Percentiles rank a stretch among this genome's conserved stretches.
Evolutionary conservation across 2,329 filamentous ascomycete genomes (phyloP).

Genomic region (Ceratocystis papillata): DNA sequence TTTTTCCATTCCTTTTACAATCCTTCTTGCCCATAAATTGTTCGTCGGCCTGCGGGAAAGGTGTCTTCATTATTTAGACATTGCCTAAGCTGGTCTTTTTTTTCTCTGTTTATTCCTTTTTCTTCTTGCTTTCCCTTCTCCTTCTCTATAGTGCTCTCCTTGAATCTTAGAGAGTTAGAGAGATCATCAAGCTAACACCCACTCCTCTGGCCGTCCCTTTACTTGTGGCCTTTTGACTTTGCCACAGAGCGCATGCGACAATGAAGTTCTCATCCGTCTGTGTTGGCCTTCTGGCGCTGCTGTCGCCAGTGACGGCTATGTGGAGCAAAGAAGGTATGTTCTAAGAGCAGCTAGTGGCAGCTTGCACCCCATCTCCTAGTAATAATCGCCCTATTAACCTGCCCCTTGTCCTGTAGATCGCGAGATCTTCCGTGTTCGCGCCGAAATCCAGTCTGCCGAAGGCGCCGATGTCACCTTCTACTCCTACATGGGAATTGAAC

Average conservation of each 20-base stretch:
- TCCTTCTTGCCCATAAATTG: not conserved
- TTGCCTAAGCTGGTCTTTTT: constrained; percentile 5
- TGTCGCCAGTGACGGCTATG: constrained; percentile 57
- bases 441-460: constrained; percentile 69
- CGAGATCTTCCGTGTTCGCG: constrained; percentile 91
- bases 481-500: constrained; percentile 71
- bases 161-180: constrained; percentile 28
- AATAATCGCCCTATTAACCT: too few relatives aligned
- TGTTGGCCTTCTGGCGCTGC: constrained; percentile 56
- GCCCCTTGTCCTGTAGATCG: constrained; percentile 51
- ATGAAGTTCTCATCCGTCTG: constrained; percentile 64
- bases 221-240: not conserved
- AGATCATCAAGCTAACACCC: not conserved
- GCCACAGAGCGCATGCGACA: constrained; percentile 29
- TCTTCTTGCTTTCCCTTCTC: not conserved
- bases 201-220: not conserved
- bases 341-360: too few relatives aligned
- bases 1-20: not conserved
- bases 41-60: constrained; percentile 30
- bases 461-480: constrained; percentile 84
- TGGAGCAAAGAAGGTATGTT: constrained; percentile 76
- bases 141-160: constrained; percentile 11
- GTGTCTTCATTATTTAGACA: constrained; percentile 30
- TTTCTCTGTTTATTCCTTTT: not conserved
- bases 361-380: too few relatives aligned